These are phyloP conservation scores for Eucommia ulmoides DNA, from an alignment of 257 asterid genomes.

Conservation along the genomic window DNA sequence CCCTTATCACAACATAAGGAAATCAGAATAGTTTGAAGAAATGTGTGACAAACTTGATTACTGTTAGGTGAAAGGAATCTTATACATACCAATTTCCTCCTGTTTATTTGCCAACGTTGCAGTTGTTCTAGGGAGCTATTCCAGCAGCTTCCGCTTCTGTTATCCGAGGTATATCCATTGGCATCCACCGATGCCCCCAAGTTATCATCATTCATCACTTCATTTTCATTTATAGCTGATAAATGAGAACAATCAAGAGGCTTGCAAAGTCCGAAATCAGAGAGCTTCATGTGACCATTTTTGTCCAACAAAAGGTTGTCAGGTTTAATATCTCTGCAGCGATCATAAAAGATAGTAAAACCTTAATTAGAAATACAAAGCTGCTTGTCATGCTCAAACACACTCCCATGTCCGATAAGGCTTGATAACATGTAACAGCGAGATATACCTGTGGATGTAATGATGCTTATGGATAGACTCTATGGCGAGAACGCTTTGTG, in stretches of 20 bases:
- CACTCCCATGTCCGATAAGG: background rate
- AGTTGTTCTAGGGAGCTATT: slow-evolving; percentile 76
- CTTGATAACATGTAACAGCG: slow-evolving; percentile 19
- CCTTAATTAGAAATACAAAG: background rate
- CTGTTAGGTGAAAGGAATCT: background rate
- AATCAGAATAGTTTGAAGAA: background rate
- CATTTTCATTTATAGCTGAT: slow-evolving; percentile 59
- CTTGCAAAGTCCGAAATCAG: slow-evolving; percentile 86
- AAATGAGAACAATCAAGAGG: slow-evolving; percentile 52
- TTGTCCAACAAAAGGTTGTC: slow-evolving; percentile 69
- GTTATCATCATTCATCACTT: slow-evolving; percentile 49
- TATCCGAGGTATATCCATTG: slow-evolving; percentile 34
- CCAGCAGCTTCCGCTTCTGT: slow-evolving; percentile 47
- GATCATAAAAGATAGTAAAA: background rate
- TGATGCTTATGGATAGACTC: slow-evolving; percentile 76
- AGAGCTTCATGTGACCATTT: slow-evolving; percentile 59
- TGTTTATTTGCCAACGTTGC: slow-evolving; percentile 86
- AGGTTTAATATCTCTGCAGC: slow-evolving; percentile 67
- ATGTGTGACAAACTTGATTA: background rate
- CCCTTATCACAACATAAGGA: background rate
- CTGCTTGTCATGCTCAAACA: background rate
- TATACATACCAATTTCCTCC: slow-evolving; percentile 70
- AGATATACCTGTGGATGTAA: slow-evolving; percentile 43
- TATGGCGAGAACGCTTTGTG: slow-evolving; percentile 68
- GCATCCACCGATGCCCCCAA: slow-evolving; percentile 44